These are phyloP conservation scores for Apiotrichum veenhuisii DNA, from an alignment of 1,284 basidiomycete genomes.

Conservation along the genomic window DNA sequence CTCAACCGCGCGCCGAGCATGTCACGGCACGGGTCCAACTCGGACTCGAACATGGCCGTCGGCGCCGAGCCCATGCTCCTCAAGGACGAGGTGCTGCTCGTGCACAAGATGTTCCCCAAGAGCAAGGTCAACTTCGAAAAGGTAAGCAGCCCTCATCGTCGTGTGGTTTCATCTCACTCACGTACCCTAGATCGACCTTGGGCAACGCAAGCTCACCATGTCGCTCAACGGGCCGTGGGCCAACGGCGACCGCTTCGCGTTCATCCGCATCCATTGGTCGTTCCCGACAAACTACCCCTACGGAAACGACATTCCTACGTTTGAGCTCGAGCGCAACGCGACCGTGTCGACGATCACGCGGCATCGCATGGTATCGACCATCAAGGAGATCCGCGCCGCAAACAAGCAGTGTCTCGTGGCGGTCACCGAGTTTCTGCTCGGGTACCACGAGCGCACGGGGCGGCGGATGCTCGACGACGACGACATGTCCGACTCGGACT, in stretches of 20 bases:
- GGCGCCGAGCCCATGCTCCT: constrained; percentile 56
- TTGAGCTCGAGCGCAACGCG: constrained; percentile 78
- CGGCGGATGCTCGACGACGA: constrained; percentile 43
- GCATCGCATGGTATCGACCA: constrained; percentile 68
- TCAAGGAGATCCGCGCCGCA: constrained; percentile 66
- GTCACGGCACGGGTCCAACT: constrained; percentile 20
- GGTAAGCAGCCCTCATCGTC: constrained; percentile 50
- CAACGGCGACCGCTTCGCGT: constrained; percentile 56
- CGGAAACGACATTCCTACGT: constrained; percentile 62
- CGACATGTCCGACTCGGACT: constrained; percentile 35
- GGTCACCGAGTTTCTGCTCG: constrained; percentile 74
- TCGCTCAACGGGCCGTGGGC: constrained; percentile 90
- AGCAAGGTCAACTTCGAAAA: constrained; percentile 80
- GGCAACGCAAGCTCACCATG: constrained; percentile 75
- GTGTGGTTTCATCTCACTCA: neutral
- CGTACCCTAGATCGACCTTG: constrained; percentile 72
- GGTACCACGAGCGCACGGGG: constrained; percentile 48
- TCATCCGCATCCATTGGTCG: constrained; percentile 79
- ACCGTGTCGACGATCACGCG: constrained; percentile 71
- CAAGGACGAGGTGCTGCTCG: constrained; percentile 80
- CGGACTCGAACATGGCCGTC: neutral
- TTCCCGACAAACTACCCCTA: constrained; percentile 82
- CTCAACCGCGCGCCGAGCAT: constrained; percentile 5
- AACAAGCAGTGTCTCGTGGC: constrained; percentile 74
- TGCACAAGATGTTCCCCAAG: constrained; percentile 63